Percentiles rank a stretch among this genome's conserved stretches.
Evolutionary conservation across 192 early-diverging fungal genomes (phyloP).

Genomic region (Podila epicladia): DNA sequence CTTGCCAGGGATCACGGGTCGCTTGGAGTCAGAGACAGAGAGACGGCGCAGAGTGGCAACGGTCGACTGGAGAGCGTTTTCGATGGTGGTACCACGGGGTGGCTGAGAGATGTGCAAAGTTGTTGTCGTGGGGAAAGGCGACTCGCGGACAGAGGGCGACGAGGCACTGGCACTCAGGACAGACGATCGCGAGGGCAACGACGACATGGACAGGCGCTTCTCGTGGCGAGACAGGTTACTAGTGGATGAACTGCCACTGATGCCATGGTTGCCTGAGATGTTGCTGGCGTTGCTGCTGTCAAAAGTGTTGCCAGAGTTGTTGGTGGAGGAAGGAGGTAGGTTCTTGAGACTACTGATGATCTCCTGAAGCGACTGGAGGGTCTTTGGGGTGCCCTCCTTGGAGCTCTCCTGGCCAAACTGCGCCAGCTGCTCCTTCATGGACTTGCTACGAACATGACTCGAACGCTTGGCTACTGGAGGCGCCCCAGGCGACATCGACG

Average conservation of each 20-base stretch:
- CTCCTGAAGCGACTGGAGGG: slow-evolving; percentile 60
- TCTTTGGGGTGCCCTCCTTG: slow-evolving; percentile 45
- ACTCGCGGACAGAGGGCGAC: background rate
- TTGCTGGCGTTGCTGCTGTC: slow-evolving; percentile 14
- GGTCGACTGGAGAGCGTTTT: slow-evolving; percentile 53
- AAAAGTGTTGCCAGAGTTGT: background rate
- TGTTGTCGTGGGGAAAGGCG: slow-evolving; percentile 10
- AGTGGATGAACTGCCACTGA: background rate
- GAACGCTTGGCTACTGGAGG: no score
- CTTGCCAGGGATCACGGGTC: slow-evolving; percentile 27
- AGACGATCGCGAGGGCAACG: slow-evolving; percentile 13
- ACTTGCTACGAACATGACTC: slow-evolving; percentile 30
- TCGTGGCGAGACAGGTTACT: slow-evolving; percentile 23
- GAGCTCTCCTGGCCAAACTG: slow-evolving; percentile 18
- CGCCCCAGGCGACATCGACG: background rate
- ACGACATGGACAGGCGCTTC: slow-evolving; percentile 41
- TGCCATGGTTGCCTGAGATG: slow-evolving; percentile 43
- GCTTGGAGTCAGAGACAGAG: slow-evolving; percentile 38
- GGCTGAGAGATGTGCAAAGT: slow-evolving; percentile 46
- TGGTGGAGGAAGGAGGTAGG: slow-evolving; percentile 47
- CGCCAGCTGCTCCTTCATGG: slow-evolving; percentile 39
- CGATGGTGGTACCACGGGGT: slow-evolving; percentile 41
- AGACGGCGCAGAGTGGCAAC: slow-evolving; percentile 52
- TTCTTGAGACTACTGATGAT: slow-evolving; percentile 64
- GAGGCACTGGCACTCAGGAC: background rate